Evolutionary conservation across 2,329 filamentous ascomycete species (phyloP).

Genomic region (Aspergillus sp.): DNA sequence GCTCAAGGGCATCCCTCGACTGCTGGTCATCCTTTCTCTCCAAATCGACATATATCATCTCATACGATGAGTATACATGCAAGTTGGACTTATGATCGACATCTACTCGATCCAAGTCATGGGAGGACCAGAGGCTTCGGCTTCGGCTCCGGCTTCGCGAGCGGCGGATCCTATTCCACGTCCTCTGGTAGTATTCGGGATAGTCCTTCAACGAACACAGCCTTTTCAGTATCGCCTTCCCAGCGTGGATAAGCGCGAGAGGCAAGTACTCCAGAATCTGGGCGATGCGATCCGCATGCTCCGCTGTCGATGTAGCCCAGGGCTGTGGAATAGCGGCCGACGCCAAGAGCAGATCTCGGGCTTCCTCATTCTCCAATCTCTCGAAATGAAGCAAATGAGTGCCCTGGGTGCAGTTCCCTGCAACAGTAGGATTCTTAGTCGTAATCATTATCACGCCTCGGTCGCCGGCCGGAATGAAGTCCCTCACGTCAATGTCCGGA

Average conservation of each 20-base stretch:
- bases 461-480: too few species aligned
- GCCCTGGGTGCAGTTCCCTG: too few species aligned
- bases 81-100: background rate
- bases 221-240: background rate
- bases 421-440: too few species aligned
- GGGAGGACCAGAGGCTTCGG: background rate
- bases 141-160: background rate
- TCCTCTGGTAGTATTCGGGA: background rate
- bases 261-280: background rate
- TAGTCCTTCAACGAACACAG: background rate
- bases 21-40: background rate
- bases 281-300: background rate
- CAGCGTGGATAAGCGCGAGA: background rate
- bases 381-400: too few species aligned
- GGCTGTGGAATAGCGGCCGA: background rate
- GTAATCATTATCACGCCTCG: too few species aligned
- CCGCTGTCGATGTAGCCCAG: background rate
- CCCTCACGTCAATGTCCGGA: too few species aligned
- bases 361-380: too few species aligned
- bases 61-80: background rate
- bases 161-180: background rate
- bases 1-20: background rate
- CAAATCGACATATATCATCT: background rate
- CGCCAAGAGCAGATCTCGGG: too few species aligned
- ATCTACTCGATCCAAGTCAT: background rate